Conservation (phyloP, 164 flowering plant species). For the Dillenia turbinata region DNA sequence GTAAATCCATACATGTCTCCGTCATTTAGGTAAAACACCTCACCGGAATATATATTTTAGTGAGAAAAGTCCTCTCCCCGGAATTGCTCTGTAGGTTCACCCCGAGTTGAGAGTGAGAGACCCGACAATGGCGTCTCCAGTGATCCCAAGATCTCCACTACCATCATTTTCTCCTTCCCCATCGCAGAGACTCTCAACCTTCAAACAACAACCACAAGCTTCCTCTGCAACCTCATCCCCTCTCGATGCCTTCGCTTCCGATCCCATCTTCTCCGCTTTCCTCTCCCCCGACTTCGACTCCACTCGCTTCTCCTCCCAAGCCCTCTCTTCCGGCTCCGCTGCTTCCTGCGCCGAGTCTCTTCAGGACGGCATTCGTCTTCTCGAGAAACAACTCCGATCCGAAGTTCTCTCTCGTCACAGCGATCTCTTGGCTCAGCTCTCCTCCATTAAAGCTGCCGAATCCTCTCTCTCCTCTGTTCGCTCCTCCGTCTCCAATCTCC, state of each 20-base stretch:
- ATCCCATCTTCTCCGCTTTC: conserved; percentile 83
- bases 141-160: conserved; percentile 12
- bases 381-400: conserved; percentile 76
- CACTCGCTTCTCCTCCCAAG: conserved; percentile 83
- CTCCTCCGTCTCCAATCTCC: conserved; percentile 66
- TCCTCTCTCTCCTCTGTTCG: conserved; percentile 71
- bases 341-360: conserved; percentile 89
- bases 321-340: conserved; percentile 89
- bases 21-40: too few species aligned
- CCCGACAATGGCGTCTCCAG: conserved; percentile 7
- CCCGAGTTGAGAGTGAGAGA: too few species aligned
- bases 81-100: too few species aligned
- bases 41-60: too few species aligned
- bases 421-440: conserved; percentile 69
- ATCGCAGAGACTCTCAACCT: conserved; percentile 62
- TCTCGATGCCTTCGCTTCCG: conserved; percentile 64
- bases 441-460: conserved; percentile 70
- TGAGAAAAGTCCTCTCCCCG: too few species aligned
- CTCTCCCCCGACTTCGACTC: conserved; percentile 80
- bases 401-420: conserved; percentile 75
- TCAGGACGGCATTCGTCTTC: conserved; percentile 72
- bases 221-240: conserved; percentile 22
- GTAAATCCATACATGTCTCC: too few species aligned
- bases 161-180: conserved; percentile 37
- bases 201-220: conserved; percentile 32